Evolutionary conservation across 768 basidiomycete species (phyloP).

Genomic region (Kwoniella botswanensis): DNA sequence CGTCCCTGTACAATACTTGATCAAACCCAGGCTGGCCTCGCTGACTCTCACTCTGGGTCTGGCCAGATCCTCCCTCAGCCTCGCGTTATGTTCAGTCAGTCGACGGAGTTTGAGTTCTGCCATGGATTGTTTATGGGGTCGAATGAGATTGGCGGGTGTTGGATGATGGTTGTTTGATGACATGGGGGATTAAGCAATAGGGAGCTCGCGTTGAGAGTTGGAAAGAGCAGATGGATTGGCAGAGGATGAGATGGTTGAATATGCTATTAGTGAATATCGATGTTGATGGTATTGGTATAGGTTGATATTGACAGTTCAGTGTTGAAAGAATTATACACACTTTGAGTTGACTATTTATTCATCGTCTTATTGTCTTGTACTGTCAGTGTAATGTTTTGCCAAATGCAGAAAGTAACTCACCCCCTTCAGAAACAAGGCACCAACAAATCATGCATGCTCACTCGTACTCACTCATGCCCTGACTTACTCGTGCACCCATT

Average conservation of each 20-base stretch:
- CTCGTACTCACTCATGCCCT: not conserved
- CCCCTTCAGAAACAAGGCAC: not conserved
- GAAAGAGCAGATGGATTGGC: not conserved
- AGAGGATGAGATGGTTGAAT: too few species aligned
- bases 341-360: not conserved
- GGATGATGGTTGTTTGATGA: slow-evolving; percentile 13
- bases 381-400: too few species aligned
- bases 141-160: slow-evolving; percentile 25
- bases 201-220: not conserved
- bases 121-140: slow-evolving; percentile 80
- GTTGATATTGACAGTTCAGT: not conserved
- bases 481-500: not conserved
- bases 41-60: slow-evolving; percentile 88
- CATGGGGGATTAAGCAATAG: not conserved
- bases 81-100: slow-evolving; percentile 89
- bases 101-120: slow-evolving; percentile 94
- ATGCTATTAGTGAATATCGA: too few species aligned
- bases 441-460: not conserved
- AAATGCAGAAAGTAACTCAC: not conserved
- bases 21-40: slow-evolving; percentile 88
- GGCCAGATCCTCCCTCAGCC: slow-evolving; percentile 84
- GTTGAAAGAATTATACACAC: not conserved
- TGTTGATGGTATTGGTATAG: too few species aligned
- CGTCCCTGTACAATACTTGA: slow-evolving; percentile 91
- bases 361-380: not conserved